Evolutionary conservation across 1,284 basidiomycete genomes (phyloP).

Genomic region (Ustilago shanxiensis): DNA sequence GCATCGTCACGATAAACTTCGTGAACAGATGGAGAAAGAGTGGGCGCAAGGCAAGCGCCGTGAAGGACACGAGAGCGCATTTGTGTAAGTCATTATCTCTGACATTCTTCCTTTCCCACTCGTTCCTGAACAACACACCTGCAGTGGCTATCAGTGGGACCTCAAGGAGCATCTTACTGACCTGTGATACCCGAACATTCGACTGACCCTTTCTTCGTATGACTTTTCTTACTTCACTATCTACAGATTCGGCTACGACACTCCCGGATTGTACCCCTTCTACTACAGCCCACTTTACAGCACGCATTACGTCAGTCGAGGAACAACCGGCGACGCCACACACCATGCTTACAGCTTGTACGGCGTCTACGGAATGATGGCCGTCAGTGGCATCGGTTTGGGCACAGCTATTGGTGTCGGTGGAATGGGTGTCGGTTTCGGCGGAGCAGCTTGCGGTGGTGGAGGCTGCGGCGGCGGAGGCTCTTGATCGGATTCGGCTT

Average conservation of each 20-base stretch:
- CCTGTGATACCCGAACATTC: background rate
- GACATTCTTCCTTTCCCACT: conserved; percentile 3
- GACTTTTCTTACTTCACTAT: background rate
- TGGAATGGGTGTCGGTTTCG: conserved; percentile 21
- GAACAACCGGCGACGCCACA: conserved; percentile 25
- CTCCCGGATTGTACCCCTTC: conserved; percentile 45
- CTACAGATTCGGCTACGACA: conserved; percentile 43
- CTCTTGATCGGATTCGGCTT: conserved; percentile 7
- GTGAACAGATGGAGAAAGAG: conserved; percentile 35
- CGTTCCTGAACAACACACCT: background rate
- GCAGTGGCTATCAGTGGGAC: background rate
- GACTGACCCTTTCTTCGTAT: too few relatives aligned
- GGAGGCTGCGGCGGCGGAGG: conserved; percentile 39
- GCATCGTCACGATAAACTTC: conserved; percentile 36
- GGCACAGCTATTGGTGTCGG: conserved; percentile 13
- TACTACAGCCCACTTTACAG: conserved; percentile 39
- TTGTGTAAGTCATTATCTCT: conserved; percentile 31
- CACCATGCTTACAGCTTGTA: conserved; percentile 38
- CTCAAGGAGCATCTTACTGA: background rate
- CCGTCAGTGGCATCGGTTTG: conserved; percentile 21
- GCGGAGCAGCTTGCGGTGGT: conserved; percentile 23
- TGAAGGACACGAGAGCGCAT: conserved; percentile 47
- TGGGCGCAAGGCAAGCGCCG: conserved; percentile 46
- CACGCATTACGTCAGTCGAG: conserved; percentile 30
- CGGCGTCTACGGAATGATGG: conserved; percentile 36